phyloP scores from a whole-genome alignment of 1,284 basidiomycete genomes.

The Psilocybe mexicana region DNA sequence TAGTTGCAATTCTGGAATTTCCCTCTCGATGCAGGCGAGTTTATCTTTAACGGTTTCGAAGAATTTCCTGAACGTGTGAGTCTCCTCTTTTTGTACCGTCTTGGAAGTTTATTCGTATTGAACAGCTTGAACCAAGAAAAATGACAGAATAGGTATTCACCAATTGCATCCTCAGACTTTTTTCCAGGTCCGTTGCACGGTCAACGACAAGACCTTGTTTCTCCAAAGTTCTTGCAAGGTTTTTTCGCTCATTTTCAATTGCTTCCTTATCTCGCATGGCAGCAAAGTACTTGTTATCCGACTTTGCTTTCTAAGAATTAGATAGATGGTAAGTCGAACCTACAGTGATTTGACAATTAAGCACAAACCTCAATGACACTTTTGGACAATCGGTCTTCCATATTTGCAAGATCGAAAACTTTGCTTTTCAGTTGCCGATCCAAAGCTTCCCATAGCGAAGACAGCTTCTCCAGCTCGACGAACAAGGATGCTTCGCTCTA shows the following conservation, averaged over 20 bases:
- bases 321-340: not conserved
- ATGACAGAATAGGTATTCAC: conserved; percentile 38
- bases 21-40: conserved; percentile 42
- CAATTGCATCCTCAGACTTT: conserved; percentile 55
- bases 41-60: conserved; percentile 27
- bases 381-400: conserved; percentile 78
- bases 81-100: conserved; percentile 51
- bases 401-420: conserved; percentile 74
- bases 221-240: conserved; percentile 57
- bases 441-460: conserved; percentile 85
- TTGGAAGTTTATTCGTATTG: conserved; percentile 26
- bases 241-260: conserved; percentile 76
- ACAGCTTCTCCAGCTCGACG: conserved; percentile 85
- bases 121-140: conserved; percentile 3
- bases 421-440: conserved; percentile 85
- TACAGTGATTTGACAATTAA: not conserved
- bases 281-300: conserved; percentile 93
- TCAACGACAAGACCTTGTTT: conserved; percentile 82
- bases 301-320: conserved; percentile 66
- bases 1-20: conserved; percentile 36
- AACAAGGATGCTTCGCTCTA: conserved; percentile 81
- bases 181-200: conserved; percentile 67
- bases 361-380: conserved; percentile 60
- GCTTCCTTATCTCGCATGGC: conserved; percentile 91
- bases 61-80: conserved; percentile 37